Evolutionary conservation across 1,139 yeast genomes (phyloP), one percentile per base, ranked within the genome.

Genomic region (Magnusiomyces magnusii): DNA sequence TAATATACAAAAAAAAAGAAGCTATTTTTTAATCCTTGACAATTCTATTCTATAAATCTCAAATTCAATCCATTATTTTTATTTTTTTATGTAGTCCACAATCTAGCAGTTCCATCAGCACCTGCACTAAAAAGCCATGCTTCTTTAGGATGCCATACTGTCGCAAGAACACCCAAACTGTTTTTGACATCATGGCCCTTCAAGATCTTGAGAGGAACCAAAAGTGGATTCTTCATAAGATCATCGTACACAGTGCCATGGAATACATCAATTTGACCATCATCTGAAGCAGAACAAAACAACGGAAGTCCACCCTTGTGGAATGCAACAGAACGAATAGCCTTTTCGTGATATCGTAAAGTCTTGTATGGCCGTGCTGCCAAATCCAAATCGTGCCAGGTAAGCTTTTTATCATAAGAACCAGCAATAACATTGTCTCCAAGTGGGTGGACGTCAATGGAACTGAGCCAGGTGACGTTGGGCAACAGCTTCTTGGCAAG

Each of bases 71-170:
- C 13, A 31, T 28, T 31, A 7, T 31, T 25, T 13, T 25, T 15
- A 39, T 21, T 50, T 15, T 23, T 25, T 63, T 72, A 84, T n/a
- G 96, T 88, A 49, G 99, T 93, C 99, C 99, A 93, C 70, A 93
- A 78, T 70, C 97, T 85, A 23, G 97, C 98, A 57, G 93, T 86
- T 62, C 96, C 92, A 74, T 95, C 99, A 25, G 98, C 98, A 67
- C 98, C 99, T n/a, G 96, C 91, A 71, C 95, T 86, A 73, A 93
- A 91, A 68, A 93, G 78, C 99, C 99, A 93, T 1, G 99, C 97
- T 75, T 95, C 98, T 69, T 86, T 85, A 64, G 99, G 98, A 79
- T 95, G 99, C 99, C 99, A 93, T 58, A 82, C 82, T 59, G 87
- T 81, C 71, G 86, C 88, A 70, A 93, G 79, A n/a, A 93, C 96